These are phyloP conservation scores for Cocos nucifera DNA, from an alignment of 176 grass and related monocot genomes.

Conservation along the genomic window DNA sequence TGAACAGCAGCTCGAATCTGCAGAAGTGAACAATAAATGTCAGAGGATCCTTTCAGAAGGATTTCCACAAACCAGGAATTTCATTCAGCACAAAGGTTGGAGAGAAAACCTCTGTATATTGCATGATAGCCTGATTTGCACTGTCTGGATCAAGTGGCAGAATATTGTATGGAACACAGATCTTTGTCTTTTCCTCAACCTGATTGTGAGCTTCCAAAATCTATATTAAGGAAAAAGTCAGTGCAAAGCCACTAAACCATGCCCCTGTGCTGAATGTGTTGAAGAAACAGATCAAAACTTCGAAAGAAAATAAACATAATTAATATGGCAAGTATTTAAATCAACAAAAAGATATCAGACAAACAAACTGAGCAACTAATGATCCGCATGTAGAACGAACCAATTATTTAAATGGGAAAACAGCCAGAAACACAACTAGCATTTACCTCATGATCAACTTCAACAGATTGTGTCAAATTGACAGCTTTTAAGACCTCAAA, in stretches of 20 bases:
- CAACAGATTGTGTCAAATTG: conserved; percentile 62
- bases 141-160: conserved; percentile 95
- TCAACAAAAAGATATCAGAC: not conserved
- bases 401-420: not conserved
- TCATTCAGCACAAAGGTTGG: not conserved
- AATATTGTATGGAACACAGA: conserved; percentile 87
- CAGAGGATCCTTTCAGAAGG: not conserved
- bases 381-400: too few relatives aligned
- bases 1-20: conserved; percentile 81
- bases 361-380: not conserved
- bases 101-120: conserved; percentile 64
- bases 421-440: not conserved
- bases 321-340: conserved; percentile 4
- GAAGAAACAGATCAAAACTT: too few relatives aligned
- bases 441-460: conserved; percentile 86
- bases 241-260: too few relatives aligned
- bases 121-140: conserved; percentile 85
- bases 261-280: too few relatives aligned
- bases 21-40: conserved; percentile 22
- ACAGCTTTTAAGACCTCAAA: conserved; percentile 95
- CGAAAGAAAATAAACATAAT: conserved; percentile 14
- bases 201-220: conserved; percentile 71
- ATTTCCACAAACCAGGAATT: too few relatives aligned
- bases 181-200: conserved; percentile 82
- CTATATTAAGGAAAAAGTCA: conserved; percentile 10